Base-by-base conservation (phyloP, 768 basidiomycete species). In the Leccinum fibrillosum region DNA sequence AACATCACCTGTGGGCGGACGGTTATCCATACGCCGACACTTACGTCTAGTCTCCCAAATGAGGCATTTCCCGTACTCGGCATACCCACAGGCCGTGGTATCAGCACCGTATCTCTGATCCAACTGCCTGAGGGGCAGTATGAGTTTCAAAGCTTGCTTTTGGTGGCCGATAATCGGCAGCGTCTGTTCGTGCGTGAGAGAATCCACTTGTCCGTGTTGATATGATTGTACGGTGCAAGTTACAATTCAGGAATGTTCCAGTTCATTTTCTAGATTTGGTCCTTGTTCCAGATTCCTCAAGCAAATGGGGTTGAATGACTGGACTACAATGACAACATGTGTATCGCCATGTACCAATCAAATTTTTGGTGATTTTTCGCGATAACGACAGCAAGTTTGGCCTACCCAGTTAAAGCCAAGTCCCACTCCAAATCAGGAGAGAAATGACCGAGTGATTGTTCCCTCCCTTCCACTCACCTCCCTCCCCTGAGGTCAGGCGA, bases 171-270 rank as follows among this genome's bases (percentile, higher is more conserved):
- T 57, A 52, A 25, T 62, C 62, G 66, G 61, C 58, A 61, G 42
- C 50, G 55, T 63, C 60, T 69, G 66, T 63, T 56, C 54, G 44
- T 62, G 28, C 67, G 67, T 71, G 69, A 63, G 69, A 73, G 58
- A 9, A 28, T 28, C 59, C 56, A 59, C 42, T 56, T 55, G 30
- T 53, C 45, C 45, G 26, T 30, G 30, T 54, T 65, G 63, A 64
- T 61, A 62, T 55, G 65, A 62, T 65, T 65, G 54, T 60, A 58
- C 65, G 60, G 51, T 52, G 64, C 21, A 64, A 60, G 69, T 66
- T 65, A 62, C 59, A 52, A 67, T 69, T 61, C 55, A 59, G 66
- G 68, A 25, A 53, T 59, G 44, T 66, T 66, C 53, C 21, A 34
- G 50, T 67, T 64, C 60, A 53, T 57, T 55, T 57, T 15, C 45